Evolutionary conservation across 192 early-diverging fungal species (phyloP), one percentile per base, ranked within the genome.

Genomic region (Coemansia guatemalensis): DNA sequence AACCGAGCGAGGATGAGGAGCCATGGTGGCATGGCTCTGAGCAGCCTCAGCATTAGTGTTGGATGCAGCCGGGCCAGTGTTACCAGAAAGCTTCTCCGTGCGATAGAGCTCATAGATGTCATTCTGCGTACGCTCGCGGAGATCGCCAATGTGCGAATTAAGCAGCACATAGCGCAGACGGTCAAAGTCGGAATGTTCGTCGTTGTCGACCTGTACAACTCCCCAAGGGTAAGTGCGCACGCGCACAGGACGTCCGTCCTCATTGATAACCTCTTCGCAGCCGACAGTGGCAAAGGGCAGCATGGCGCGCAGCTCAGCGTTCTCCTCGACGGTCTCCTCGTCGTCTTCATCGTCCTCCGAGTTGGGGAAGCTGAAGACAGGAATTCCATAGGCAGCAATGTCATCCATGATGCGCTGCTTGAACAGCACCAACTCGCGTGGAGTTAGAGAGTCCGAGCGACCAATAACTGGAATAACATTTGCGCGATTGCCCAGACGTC

Each of bases 281-380:
- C 95, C 97, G 63, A 99, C 94, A 17, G 97, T 87, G 0, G 95
- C 89, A 72, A 99, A 99, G 29, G 97, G 97, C 66, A 99, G 80
- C 76, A 93, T 83, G 22, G 83, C 79, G 65, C 95, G 84, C 60
- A 99, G 85, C 83, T 96, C 95, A 56, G 92, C 88, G 83, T 97
- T 99, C 81, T 99, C 96, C 75, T 99, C 97, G 51, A 93, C 87
- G 2, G 93, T 97, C 69, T 99, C 97, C 75, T 99, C 97, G 66
- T 98, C 97, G 65, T 99, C 97, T 77, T 97, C 97, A 65, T 96
- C 95, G 60, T 99, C 96, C 22, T 89, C 88, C 59, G 96, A 89
- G 65, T 90, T 90, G 50, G 97, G 97, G 83, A 99, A 99, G 81
- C 92, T 93, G 83, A 96, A 99, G 69, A 97, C 94, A 32, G 95